Evolutionary conservation across 176 grass and related monocot species (phyloP).

Genomic region (Hyparrhenia diplandra): DNA sequence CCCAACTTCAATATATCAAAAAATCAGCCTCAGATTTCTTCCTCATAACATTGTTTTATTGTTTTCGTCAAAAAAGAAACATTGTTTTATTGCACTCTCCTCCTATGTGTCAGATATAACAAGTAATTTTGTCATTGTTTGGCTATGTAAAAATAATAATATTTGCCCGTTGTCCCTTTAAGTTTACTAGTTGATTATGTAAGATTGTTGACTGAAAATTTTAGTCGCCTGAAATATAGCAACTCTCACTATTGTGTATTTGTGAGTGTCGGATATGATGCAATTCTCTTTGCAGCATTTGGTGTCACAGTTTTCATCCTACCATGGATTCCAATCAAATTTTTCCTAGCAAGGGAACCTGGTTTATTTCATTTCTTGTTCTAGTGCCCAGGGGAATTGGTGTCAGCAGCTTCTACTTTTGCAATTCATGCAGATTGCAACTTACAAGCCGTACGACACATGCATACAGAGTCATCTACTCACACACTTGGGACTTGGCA

Average conservation of each 20-base stretch:
- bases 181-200: not conserved
- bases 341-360: not conserved
- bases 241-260: not conserved
- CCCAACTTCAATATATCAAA: not conserved
- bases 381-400: not conserved
- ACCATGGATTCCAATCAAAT: not conserved
- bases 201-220: not conserved
- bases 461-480: not conserved
- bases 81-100: not conserved
- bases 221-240: not conserved
- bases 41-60: too few relatives aligned
- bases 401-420: not conserved
- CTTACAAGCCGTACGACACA: not conserved
- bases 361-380: not conserved
- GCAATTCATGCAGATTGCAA: not conserved
- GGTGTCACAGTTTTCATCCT: not conserved
- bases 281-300: not conserved
- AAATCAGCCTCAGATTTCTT: not conserved
- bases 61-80: too few relatives aligned
- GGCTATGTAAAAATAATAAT: too few relatives aligned
- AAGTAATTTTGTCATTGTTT: not conserved
- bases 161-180: not conserved
- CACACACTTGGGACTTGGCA: constrained; percentile 24
- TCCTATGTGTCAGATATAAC: not conserved
- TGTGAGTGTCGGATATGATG: not conserved